Evolutionary conservation across 1,139 yeast genomes (phyloP).

Genomic region (Candida sojae): DNA sequence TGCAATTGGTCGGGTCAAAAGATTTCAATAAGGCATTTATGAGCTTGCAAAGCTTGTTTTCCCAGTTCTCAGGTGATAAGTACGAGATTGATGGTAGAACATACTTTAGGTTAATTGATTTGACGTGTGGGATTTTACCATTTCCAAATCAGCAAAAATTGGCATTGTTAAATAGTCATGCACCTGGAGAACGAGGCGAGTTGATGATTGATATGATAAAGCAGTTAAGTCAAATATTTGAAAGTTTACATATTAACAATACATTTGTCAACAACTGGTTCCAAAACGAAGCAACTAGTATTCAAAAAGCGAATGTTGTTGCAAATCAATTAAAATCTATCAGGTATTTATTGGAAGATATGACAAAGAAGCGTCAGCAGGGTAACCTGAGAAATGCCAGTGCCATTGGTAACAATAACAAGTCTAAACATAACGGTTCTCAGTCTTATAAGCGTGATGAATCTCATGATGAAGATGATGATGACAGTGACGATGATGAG

Average conservation of each 20-base stretch:
- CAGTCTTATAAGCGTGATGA: not conserved
- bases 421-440: not conserved
- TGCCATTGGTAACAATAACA: not conserved
- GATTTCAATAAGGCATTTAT: constrained; percentile 45
- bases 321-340: constrained; percentile 63
- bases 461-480: constrained; percentile 24
- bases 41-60: constrained; percentile 36
- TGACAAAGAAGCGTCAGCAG: constrained; percentile 29
- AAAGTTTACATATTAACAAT: constrained; percentile 33
- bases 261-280: constrained; percentile 47
- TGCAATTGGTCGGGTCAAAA: constrained; percentile 52
- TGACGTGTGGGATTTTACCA: constrained; percentile 61
- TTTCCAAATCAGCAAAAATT: constrained; percentile 52
- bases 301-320: constrained; percentile 59
- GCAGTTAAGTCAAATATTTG: constrained; percentile 37
- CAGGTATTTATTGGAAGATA: constrained; percentile 54
- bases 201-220: constrained; percentile 33
- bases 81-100: constrained; percentile 27
- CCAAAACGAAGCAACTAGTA: constrained; percentile 48
- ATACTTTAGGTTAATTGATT: constrained; percentile 49
- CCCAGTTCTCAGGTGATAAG: constrained; percentile 25
- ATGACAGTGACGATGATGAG: constrained; percentile 48
- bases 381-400: constrained; percentile 1
- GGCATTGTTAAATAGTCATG: constrained; percentile 36
- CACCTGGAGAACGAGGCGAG: constrained; percentile 33